Conservation (phyloP, 2,329 filamentous ascomycete species). For the Fusarium mangiferae region DNA sequence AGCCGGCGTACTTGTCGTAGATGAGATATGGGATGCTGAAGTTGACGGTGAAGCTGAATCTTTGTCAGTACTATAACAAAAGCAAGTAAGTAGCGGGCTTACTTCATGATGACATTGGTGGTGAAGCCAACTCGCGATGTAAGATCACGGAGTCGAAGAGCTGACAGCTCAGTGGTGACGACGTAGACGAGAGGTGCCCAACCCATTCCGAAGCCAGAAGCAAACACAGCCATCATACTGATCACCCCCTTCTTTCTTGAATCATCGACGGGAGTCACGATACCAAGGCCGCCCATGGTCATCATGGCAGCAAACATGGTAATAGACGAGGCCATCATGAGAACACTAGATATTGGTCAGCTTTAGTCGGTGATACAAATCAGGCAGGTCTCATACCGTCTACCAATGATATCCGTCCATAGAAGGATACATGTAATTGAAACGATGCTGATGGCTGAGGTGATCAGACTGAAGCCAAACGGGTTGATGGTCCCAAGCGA, state of each 20-base stretch:
- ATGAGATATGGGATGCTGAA: constrained; percentile 37
- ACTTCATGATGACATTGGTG: constrained; percentile 33
- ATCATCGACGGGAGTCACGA: constrained; percentile 11
- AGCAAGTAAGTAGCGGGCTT: too few species aligned
- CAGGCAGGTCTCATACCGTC: not conserved
- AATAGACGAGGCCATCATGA: constrained; percentile 27
- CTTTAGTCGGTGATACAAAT: too few species aligned
- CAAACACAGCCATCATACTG: constrained; percentile 41
- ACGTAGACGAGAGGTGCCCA: constrained; percentile 31
- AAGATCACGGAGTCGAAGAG: constrained; percentile 25
- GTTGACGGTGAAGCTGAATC: constrained; percentile 26
- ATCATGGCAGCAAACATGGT: constrained; percentile 38
- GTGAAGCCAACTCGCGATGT: constrained; percentile 28
- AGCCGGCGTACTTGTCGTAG: constrained; percentile 28
- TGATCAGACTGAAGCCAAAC: constrained; percentile 42
- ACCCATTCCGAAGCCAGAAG: constrained; percentile 8
- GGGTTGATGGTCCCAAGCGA: constrained; percentile 40
- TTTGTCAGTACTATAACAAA: not conserved
- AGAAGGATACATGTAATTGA: not conserved
- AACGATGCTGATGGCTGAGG: constrained; percentile 28
- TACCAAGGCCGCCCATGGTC: constrained; percentile 41
- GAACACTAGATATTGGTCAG: not conserved
- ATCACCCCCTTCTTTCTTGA: constrained; percentile 38
- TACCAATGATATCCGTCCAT: constrained; percentile 16
- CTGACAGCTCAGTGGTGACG: constrained; percentile 34